Conservation (phyloP, 2,329 filamentous ascomycete genomes). For the Polytolypa hystricis region DNA sequence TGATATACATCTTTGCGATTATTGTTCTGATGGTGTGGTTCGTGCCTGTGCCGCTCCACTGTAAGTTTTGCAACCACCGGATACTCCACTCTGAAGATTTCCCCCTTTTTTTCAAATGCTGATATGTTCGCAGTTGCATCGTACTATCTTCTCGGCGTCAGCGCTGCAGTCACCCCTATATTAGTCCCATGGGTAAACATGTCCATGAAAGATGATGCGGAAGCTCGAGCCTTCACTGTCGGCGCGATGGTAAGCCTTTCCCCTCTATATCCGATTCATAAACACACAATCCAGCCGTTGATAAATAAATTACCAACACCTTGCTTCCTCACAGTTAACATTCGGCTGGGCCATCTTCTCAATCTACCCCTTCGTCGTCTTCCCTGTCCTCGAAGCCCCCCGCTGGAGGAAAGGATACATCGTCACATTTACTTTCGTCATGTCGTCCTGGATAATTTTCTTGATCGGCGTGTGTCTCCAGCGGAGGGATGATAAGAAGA, state of each 20-base stretch:
- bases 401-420: conserved; percentile 41
- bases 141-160: conserved; percentile 17
- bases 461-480: conserved; percentile 29
- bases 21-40: conserved; percentile 19
- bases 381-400: conserved; percentile 28
- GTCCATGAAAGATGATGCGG: conserved; percentile 19
- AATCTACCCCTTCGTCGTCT: conserved; percentile 32
- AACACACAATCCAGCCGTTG: too few relatives aligned
- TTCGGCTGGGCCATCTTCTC: conserved; percentile 37
- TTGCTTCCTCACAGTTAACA: conserved; percentile 30
- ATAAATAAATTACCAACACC: neutral
- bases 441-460: conserved; percentile 36
- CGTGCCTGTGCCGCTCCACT: conserved; percentile 17
- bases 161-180: conserved; percentile 18
- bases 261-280: too few relatives aligned
- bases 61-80: neutral
- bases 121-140: conserved; percentile 6
- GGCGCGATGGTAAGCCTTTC: conserved; percentile 24
- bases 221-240: conserved; percentile 22
- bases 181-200: conserved; percentile 19
- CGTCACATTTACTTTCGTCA: conserved; percentile 36
- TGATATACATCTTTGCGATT: conserved; percentile 22
- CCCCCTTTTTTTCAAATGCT: neutral
- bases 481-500: neutral
- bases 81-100: neutral